Evolutionary conservation across 345 rosid genomes (phyloP).

Genomic region (Moringa oleifera): DNA sequence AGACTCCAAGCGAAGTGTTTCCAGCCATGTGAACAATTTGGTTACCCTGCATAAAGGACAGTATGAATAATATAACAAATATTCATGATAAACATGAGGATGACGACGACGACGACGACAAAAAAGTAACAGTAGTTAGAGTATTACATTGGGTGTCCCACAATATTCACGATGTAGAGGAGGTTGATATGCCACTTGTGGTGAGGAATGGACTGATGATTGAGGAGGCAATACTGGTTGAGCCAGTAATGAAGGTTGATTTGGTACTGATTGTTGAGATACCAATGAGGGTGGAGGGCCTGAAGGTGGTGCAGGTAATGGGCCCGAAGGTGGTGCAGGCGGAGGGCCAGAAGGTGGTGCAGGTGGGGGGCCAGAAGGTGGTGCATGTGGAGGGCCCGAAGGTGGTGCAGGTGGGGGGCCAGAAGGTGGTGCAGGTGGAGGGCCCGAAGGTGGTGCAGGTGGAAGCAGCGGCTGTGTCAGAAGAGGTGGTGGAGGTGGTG

Average conservation of each 20-base stretch:
- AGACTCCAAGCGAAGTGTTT: conserved; percentile 42
- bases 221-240: conserved; percentile 40
- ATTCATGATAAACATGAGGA: conserved; percentile 5
- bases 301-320: conserved; percentile 60
- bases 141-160: conserved; percentile 42
- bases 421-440: conserved; percentile 57
- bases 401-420: conserved; percentile 55
- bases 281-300: conserved; percentile 49
- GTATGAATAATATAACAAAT: conserved; percentile 5
- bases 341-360: conserved; percentile 40
- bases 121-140: no score
- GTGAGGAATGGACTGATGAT: conserved; percentile 43
- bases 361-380: conserved; percentile 34
- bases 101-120: conserved; percentile 6
- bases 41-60: conserved; percentile 46
- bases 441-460: conserved; percentile 59
- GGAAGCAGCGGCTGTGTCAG: conserved; percentile 49
- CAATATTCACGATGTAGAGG: conserved; percentile 48
- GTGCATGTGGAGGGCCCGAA: conserved; percentile 27
- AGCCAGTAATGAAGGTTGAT: conserved; percentile 42
- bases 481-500: conserved; percentile 34
- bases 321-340: conserved; percentile 28
- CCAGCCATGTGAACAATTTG: conserved; percentile 54
- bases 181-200: conserved; percentile 55
- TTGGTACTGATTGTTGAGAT: conserved; percentile 33